phyloP scores from a whole-genome alignment of 2,329 filamentous ascomycete genomes.

The Trichoderma oligosporum region DNA sequence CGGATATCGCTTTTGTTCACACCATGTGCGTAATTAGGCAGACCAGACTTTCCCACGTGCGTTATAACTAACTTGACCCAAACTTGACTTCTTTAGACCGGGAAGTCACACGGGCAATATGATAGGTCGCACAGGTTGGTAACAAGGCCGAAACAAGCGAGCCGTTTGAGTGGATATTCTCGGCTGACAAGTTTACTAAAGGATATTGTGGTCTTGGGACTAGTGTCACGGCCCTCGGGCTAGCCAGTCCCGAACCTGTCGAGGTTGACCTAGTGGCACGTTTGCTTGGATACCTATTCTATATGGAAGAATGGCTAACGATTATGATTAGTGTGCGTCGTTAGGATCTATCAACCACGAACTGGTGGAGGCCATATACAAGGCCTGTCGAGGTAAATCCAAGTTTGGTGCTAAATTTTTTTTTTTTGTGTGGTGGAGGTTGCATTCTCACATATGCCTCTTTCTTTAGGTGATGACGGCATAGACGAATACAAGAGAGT shows the following conservation, averaged over 20 bases:
- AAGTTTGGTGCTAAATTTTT: neutral
- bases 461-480: conserved; percentile 36
- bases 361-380: conserved; percentile 58
- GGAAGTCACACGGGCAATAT: conserved; percentile 34
- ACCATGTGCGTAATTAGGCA: conserved; percentile 76
- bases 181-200: conserved; percentile 31
- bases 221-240: conserved; percentile 60
- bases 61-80: neutral
- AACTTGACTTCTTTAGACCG: conserved; percentile 30
- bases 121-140: conserved; percentile 32
- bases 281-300: neutral
- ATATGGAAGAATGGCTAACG: conserved; percentile 9
- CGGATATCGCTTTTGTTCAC: conserved; percentile 74
- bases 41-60: neutral
- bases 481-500: conserved; percentile 42
- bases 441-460: conserved; percentile 7
- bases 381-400: conserved; percentile 50
- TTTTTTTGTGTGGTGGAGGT: neutral
- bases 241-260: conserved; percentile 52
- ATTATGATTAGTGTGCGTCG: conserved; percentile 62
- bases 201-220: conserved; percentile 72
- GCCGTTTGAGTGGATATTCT: conserved; percentile 10
- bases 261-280: conserved; percentile 69
- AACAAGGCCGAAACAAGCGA: conserved; percentile 17
- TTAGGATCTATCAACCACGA: conserved; percentile 70